phyloP scores from a whole-genome alignment of 768 basidiomycete species.

The Cyathus striatus region DNA sequence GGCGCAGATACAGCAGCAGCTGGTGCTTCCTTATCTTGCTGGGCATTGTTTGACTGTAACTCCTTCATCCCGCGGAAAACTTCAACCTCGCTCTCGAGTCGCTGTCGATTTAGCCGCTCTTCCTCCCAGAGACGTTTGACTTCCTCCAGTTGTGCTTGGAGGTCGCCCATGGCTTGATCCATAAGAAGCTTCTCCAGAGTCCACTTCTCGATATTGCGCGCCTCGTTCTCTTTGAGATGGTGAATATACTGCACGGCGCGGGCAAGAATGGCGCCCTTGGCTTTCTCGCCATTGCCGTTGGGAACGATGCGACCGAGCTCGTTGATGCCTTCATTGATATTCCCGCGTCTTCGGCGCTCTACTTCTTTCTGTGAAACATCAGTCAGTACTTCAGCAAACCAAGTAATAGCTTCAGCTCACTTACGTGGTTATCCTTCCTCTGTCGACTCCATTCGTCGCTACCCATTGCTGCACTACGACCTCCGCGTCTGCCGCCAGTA shows the following conservation, averaged over 20 bases:
- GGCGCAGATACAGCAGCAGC: too few relatives aligned
- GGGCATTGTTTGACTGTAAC: too few relatives aligned
- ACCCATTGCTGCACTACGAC: conserved; percentile 58
- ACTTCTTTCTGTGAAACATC: conserved; percentile 81
- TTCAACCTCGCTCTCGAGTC: conserved; percentile 63
- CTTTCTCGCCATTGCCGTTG: conserved; percentile 80
- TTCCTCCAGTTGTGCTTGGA: conserved; percentile 81
- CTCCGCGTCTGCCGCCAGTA: conserved; percentile 40
- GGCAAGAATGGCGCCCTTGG: conserved; percentile 84
- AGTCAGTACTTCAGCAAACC: conserved; percentile 3
- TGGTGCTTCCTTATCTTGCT: not conserved
- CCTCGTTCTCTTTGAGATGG: conserved; percentile 87
- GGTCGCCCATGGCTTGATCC: conserved; percentile 88
- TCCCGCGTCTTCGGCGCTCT: conserved; percentile 88
- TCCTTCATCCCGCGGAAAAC: conserved; percentile 35
- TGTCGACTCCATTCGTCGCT: conserved; percentile 77
- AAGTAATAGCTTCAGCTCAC: conserved; percentile 15
- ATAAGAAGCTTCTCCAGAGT: conserved; percentile 87
- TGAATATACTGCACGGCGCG: conserved; percentile 91
- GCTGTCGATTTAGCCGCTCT: conserved; percentile 55
- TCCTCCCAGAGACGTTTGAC: conserved; percentile 79
- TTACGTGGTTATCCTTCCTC: conserved; percentile 77
- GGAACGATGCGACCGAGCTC: conserved; percentile 87
- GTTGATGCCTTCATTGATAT: conserved; percentile 96
- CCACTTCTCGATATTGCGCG: conserved; percentile 90